Evolutionary conservation across 2,329 filamentous ascomycete genomes (phyloP).

Genomic region (Colletotrichum neosansevieriae): DNA sequence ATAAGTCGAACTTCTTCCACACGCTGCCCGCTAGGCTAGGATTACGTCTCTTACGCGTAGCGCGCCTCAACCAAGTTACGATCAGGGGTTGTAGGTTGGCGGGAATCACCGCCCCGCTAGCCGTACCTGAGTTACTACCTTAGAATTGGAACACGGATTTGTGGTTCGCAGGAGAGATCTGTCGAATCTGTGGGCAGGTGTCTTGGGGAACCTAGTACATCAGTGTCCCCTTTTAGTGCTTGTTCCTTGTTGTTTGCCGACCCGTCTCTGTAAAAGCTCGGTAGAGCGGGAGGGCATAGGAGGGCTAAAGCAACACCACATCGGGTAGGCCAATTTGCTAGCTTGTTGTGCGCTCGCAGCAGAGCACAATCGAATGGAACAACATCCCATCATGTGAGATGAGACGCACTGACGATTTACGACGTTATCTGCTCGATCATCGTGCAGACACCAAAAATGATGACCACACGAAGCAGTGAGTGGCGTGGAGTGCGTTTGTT

Average conservation of each 20-base stretch:
- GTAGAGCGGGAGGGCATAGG: not conserved
- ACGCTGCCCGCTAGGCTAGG: not conserved
- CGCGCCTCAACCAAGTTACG: not conserved
- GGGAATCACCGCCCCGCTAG: constrained; percentile 25
- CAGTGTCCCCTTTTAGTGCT: not conserved
- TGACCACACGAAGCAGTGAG: not conserved
- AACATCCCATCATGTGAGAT: constrained; percentile 1
- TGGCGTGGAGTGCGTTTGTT: not conserved
- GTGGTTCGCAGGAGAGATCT: constrained; percentile 22
- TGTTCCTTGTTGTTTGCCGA: constrained; percentile 15
- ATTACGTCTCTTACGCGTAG: not conserved
- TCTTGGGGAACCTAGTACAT: constrained; percentile 17
- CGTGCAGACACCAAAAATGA: constrained; percentile 11
- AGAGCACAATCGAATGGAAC: not conserved
- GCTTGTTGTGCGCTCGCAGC: not conserved
- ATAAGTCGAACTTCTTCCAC: not conserved
- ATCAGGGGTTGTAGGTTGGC: constrained; percentile 5
- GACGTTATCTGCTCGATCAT: constrained; percentile 13
- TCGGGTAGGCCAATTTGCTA: not conserved
- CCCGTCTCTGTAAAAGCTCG: not conserved
- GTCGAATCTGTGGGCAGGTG: constrained; percentile 9
- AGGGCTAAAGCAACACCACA: not conserved
- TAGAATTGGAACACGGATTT: constrained; percentile 17
- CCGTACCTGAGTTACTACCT: constrained; percentile 10
- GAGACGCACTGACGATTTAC: constrained; percentile 22